Base-by-base conservation (phyloP, 192 early-diverging fungal species). In the Oehlia diaphana region DNA sequence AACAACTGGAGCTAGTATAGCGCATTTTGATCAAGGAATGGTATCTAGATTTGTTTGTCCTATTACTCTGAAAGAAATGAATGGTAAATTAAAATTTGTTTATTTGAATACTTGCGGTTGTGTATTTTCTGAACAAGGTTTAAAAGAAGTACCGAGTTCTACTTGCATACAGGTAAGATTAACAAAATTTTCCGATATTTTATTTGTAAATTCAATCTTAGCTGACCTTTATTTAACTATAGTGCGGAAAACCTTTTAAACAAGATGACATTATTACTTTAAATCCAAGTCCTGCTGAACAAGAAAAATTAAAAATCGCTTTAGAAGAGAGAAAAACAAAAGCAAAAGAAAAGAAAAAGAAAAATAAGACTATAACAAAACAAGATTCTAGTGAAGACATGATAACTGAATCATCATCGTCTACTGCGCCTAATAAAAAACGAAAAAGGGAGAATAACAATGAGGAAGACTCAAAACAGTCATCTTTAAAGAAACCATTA, bases 1-100 rank as follows among this genome's bases (percentile, higher is more conserved):
- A 76, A 64, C 78, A 35, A 72, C 82, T 74, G 79, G 74, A n/a
- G 53, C 84, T 63, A 86, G 84, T 69, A 79, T 89, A 63, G 87
- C 87, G 9, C 87, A 86, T 64, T 74, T 90, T 21, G 89, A 91
- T n/a, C 84, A 85, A 61, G 87, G 86, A 61, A 78, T 87, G 23
- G 84, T 82, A 39, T 79, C 87, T 23, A 85, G 85, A 61, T 96
- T 89, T 76, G 84, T 92, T 42, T 96, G 95, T 80, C 95, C 95
- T 8, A 86, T 96, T 28, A 91, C 95, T 0, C 84, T 90, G 81
- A 91, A 92, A 75, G 94, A 96, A 82, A 96, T 96, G 94, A 96
- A 93, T 81, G 94, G 94, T 10, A 94, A 94, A 79, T 85, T 86
- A 69, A 85, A 90, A 37, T 92, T 87, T 83, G 87, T 92, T 23